phyloP scores from a whole-genome alignment of 2,329 filamentous ascomycete genomes.

The Botryotinia convoluta region DNA sequence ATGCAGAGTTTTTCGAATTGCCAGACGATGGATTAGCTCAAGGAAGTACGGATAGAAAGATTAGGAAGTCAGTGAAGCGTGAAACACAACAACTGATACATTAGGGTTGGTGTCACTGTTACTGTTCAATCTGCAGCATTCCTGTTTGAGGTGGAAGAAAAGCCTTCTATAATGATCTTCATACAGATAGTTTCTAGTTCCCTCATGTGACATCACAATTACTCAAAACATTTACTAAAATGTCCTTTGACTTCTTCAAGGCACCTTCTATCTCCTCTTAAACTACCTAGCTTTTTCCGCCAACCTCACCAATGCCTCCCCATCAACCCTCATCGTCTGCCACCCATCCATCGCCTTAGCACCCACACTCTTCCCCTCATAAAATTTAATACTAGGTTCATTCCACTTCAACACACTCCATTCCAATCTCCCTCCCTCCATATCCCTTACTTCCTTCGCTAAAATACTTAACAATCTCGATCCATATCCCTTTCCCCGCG shows the following conservation, averaged over 20 bases:
- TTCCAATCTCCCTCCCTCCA: conserved; percentile 74
- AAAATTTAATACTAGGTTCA: conserved; percentile 84
- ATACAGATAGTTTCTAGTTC: neutral
- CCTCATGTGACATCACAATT: neutral
- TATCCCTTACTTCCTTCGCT: conserved; percentile 73
- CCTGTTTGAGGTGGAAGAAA: neutral
- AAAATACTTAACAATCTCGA: conserved; percentile 70
- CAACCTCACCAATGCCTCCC: conserved; percentile 60
- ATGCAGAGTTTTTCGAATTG: conserved; percentile 48
- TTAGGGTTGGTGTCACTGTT: neutral
- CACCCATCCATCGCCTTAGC: conserved; percentile 67
- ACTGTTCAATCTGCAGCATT: neutral
- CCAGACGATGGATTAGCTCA: conserved; percentile 40
- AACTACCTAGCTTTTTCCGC: conserved; percentile 37
- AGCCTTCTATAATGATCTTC: neutral
- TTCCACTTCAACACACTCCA: conserved; percentile 96
- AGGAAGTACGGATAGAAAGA: neutral
- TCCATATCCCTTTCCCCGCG: conserved; percentile 77
- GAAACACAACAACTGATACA: neutral
- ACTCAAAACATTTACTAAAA: neutral
- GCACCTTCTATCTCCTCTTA: neutral
- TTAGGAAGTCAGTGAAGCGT: neutral
- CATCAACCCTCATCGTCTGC: conserved; percentile 73
- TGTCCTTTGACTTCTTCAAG: neutral
- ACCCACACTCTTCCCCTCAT: conserved; percentile 57